These are phyloP conservation scores for Ceratocystis lukuohia DNA, from an alignment of 2,329 filamentous ascomycete species.

Conservation along the genomic window DNA sequence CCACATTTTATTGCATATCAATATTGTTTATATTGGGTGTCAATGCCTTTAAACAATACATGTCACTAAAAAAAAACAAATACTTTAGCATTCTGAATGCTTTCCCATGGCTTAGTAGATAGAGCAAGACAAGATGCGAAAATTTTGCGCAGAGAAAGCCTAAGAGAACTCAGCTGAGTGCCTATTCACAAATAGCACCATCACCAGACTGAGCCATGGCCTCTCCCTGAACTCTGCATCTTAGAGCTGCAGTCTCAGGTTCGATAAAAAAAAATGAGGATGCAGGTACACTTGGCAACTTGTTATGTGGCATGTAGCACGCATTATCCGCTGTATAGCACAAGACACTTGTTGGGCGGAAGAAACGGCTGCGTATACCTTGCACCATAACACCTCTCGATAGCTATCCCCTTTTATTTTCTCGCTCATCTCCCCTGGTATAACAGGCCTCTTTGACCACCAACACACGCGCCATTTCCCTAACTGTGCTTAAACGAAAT, in stretches of 20 bases:
- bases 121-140: neutral
- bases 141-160: neutral
- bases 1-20: neutral
- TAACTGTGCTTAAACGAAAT: constrained; percentile 18
- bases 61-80: neutral
- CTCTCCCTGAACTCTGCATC: constrained; percentile 1
- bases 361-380: neutral
- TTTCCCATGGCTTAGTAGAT: neutral
- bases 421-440: neutral
- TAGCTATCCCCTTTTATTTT: neutral
- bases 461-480: neutral
- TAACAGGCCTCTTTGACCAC: neutral
- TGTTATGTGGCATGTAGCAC: neutral
- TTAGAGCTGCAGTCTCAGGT: neutral
- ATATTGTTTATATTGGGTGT: neutral
- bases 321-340: neutral
- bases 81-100: neutral
- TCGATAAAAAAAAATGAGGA: neutral
- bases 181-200: neutral
- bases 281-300: neutral
- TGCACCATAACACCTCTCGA: neutral
- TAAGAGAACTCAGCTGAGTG: neutral
- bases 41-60: neutral
- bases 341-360: neutral
- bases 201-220: neutral